Evolutionary conservation across 108 stramenopile species (phyloP), one percentile per base, ranked within the genome.

Genomic region (Nannochloropsis gaditana): DNA sequence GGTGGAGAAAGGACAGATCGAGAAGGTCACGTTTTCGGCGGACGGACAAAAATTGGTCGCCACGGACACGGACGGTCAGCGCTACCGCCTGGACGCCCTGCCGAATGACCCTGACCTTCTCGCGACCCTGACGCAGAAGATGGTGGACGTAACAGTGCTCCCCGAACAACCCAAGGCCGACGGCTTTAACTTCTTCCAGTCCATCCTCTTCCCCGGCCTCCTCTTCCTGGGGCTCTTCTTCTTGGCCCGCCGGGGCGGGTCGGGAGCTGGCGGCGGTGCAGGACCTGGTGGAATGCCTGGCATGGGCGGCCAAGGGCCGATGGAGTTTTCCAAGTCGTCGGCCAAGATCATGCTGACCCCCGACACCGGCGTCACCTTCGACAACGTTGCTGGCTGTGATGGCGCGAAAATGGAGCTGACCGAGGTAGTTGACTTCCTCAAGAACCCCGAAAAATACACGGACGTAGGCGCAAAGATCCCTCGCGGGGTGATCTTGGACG

Each of bases 391-490:
- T 9, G 98, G 98, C 73, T 96, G 95, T 85, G 96, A 98, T 82
- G 93, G 92, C 10, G 96, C 96, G 85, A 98, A 98, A 91, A 82
- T 94, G 21, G 96, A 98, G 86, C 96, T 98, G 44, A 90, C 94
- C 44, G 98, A 98, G 88, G 94, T 98, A 82, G 98, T 98, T n/a
- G 96, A 97, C 91, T 98, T 96, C 87, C 90, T 98, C 41, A 95
- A 96, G 92, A 93, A 97, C 85, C 96, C 98, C 9, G 92, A 93
- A 80, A 90, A 87, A 82, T 92, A 89, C 90, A 92, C 92, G 43
- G 81, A 89, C 42, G 85, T 91, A 0, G 91, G 91, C 44, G 91
- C 89, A n/a, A 88, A 86, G 83, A 88, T 91, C 42, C 91, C 91
- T 11, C 85, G 88, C 31, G 91, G 91, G 21, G 91, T 91, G 17